A percentile compares a stretch with the other conserved stretches of the same genome.
These are phyloP conservation scores for Ophioceras dolichostomum DNA, from an alignment of 2,329 filamentous ascomycete genomes.

Conservation along the genomic window DNA sequence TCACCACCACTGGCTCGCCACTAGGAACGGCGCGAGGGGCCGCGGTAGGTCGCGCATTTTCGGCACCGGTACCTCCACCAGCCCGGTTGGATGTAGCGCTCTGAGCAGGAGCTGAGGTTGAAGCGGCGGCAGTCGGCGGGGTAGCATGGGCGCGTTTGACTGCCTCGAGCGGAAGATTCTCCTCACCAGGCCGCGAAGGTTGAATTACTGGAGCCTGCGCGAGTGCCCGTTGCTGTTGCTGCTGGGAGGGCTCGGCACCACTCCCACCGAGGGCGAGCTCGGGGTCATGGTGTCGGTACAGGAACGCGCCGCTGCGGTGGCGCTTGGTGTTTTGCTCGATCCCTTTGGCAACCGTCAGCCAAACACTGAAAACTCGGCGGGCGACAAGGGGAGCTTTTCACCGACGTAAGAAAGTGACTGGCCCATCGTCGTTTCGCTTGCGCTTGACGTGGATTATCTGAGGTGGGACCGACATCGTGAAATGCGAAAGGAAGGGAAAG, in stretches of 20 bases:
- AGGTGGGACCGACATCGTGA: slow-evolving; percentile 41
- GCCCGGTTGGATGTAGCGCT: neutral
- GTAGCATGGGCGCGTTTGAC: slow-evolving; percentile 1
- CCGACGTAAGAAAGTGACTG: slow-evolving; percentile 44
- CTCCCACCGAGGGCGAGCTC: slow-evolving; percentile 17
- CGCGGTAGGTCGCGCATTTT: neutral
- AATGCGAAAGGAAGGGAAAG: neutral
- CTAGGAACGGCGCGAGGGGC: slow-evolving; percentile 1
- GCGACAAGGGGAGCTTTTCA: slow-evolving; percentile 7
- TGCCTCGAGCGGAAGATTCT: slow-evolving; percentile 12
- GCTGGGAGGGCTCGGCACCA: slow-evolving; percentile 9
- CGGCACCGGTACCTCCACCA: neutral
- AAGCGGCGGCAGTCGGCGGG: slow-evolving; percentile 8
- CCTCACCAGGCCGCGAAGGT: slow-evolving; percentile 27
- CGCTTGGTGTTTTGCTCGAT: slow-evolving; percentile 40
- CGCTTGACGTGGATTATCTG: slow-evolving; percentile 49
- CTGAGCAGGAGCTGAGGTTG: slow-evolving; percentile 4
- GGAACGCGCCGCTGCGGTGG: slow-evolving; percentile 37
- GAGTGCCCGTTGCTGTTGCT: slow-evolving; percentile 6
- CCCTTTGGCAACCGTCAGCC: slow-evolving; percentile 9
- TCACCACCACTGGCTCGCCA: neutral
- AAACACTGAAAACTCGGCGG: slow-evolving; percentile 3
- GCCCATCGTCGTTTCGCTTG: slow-evolving; percentile 40
- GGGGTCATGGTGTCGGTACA: slow-evolving; percentile 40
- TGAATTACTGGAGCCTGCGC: slow-evolving; percentile 31